Percentiles rank a stretch among this genome's conserved stretches.
Evolutionary conservation across 1,284 basidiomycete genomes (phyloP).

Genomic region (Leucoagaricus sp.): DNA sequence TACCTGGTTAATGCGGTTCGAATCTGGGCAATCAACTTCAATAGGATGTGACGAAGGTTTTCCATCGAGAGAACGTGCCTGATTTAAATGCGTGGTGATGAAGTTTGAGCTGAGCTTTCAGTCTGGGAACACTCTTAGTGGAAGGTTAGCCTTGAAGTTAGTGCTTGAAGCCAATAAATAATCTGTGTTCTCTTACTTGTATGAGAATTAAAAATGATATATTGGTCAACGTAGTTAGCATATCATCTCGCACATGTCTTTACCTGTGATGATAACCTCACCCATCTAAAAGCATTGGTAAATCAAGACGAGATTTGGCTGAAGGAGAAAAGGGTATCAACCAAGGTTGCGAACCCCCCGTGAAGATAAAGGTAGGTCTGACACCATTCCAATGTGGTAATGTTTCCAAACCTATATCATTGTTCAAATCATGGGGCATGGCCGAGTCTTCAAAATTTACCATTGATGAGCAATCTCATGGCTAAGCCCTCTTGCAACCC

Average conservation of each 20-base stretch:
- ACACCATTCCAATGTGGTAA: slow-evolving; percentile 95
- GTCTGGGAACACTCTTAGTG: slow-evolving; percentile 68
- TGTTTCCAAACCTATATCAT: slow-evolving; percentile 76
- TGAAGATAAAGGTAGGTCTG: slow-evolving; percentile 89
- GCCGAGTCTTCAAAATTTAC: slow-evolving; percentile 41
- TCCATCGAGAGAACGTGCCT: slow-evolving; percentile 82
- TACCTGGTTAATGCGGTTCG: slow-evolving; percentile 83
- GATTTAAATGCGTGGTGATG: slow-evolving; percentile 58
- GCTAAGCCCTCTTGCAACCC: slow-evolving; percentile 78
- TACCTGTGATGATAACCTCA: slow-evolving; percentile 88
- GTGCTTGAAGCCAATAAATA: not conserved
- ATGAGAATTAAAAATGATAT: no score
- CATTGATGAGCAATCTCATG: slow-evolving; percentile 88
- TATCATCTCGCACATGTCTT: slow-evolving; percentile 22
- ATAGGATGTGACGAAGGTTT: slow-evolving; percentile 95
- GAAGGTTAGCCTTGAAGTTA: not conserved
- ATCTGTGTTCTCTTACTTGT: no score
- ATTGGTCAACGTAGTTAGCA: slow-evolving; percentile 15
- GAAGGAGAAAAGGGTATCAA: slow-evolving; percentile 32
- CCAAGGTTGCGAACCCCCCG: slow-evolving; percentile 86
- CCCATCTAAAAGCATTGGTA: slow-evolving; percentile 60
- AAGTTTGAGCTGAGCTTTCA: slow-evolving; percentile 77
- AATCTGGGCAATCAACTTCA: slow-evolving; percentile 90
- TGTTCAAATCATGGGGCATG: slow-evolving; percentile 5
- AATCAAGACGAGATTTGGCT: not conserved